These are phyloP conservation scores for Rubia yunnanensis DNA, from an alignment of 257 asterid genomes.

Conservation along the genomic window DNA sequence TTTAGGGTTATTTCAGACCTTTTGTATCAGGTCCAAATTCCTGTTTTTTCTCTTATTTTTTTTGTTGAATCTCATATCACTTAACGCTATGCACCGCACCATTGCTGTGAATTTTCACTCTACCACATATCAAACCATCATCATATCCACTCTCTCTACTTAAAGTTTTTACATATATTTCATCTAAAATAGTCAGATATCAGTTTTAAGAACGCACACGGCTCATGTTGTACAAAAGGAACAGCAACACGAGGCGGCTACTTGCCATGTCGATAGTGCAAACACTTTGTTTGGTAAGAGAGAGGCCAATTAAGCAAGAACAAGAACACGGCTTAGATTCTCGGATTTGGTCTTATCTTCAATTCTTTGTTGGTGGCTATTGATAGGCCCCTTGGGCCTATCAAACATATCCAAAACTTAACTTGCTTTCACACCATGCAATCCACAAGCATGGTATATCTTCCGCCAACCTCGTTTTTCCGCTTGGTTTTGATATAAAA, in stretches of 20 bases:
- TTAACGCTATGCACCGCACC: too few relatives aligned
- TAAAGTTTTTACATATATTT: too few relatives aligned
- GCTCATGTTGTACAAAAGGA: neutral
- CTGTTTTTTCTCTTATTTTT: too few relatives aligned
- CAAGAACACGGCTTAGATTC: neutral
- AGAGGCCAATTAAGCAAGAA: neutral
- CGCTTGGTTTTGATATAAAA: too few relatives aligned
- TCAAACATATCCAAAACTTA: neutral
- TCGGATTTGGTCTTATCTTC: neutral
- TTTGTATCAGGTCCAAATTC: too few relatives aligned
- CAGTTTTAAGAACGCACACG: too few relatives aligned
- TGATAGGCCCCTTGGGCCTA: neutral
- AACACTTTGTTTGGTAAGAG: constrained; percentile 5
- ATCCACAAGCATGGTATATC: neutral
- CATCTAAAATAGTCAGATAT: too few relatives aligned
- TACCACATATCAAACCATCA: too few relatives aligned
- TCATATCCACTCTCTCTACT: too few relatives aligned
- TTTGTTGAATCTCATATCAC: too few relatives aligned
- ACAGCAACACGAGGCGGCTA: neutral
- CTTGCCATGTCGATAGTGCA: neutral
- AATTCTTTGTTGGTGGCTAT: neutral
- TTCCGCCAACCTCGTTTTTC: neutral
- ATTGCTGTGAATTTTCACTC: too few relatives aligned
- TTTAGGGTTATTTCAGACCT: too few relatives aligned
- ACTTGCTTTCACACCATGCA: neutral